phyloP scores from a whole-genome alignment of 2,329 filamentous ascomycete species.

The Cercospora beticola region DNA sequence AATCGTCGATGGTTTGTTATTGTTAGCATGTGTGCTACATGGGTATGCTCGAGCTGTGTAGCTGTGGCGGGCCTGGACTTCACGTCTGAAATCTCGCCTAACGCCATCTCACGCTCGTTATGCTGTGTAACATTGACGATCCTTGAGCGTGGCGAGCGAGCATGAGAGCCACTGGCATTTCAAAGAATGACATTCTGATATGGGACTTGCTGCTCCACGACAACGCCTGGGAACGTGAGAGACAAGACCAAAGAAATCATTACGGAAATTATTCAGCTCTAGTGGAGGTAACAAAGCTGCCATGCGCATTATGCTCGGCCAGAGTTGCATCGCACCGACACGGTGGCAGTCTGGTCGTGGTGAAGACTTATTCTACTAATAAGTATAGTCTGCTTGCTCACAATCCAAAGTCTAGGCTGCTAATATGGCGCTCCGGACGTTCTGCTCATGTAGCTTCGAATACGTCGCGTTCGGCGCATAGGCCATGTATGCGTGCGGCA shows the following conservation, averaged over 20 bases:
- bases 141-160: not conserved
- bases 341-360: too few relatives aligned
- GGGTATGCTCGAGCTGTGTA: slow-evolving; percentile 3
- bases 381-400: too few relatives aligned
- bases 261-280: not conserved
- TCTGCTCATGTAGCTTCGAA: slow-evolving; percentile 19
- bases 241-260: too few relatives aligned
- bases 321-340: too few relatives aligned
- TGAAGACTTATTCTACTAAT: too few relatives aligned
- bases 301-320: too few relatives aligned
- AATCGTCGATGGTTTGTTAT: slow-evolving; percentile 6
- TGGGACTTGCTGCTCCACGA: too few relatives aligned
- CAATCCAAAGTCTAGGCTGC: too few relatives aligned
- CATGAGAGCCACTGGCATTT: too few relatives aligned
- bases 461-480: slow-evolving; percentile 21
- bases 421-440: slow-evolving; percentile 16
- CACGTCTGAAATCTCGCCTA: not conserved
- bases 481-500: slow-evolving; percentile 45
- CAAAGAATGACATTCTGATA: too few relatives aligned
- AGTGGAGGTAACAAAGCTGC: not conserved
- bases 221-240: too few relatives aligned
- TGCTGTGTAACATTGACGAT: not conserved
- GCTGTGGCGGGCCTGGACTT: not conserved
- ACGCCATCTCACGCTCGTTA: not conserved
- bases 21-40: not conserved